Base-by-base conservation (phyloP, 2,329 filamentous ascomycete species). In the Colletotrichum scovillei region DNA sequence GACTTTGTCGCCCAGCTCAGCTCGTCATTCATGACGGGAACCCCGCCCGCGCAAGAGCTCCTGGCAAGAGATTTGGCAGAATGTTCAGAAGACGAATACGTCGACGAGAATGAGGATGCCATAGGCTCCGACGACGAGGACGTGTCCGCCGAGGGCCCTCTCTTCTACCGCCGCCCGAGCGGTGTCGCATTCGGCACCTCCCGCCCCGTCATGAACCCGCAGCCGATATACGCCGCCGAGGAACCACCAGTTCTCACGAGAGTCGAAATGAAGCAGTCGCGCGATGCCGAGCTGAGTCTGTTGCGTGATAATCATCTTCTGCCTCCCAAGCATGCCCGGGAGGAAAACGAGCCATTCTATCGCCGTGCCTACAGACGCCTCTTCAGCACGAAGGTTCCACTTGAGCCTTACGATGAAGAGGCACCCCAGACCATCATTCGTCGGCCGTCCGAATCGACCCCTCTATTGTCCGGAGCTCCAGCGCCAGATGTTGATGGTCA, bases 101-200 rank as follows among this genome's bases (percentile, higher is more conserved):
- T 79, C n/a, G 74, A 64, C 26, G 79, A 78, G 14, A 80, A 79
- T 49, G 77, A 79, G 38, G 78, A 81, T 24, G 79, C 78, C 19
- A 66, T 80, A 55, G 78, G 79, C 30, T 80, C 80, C 19, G 78
- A 76, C 32, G 77, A 78, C 2, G 82, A 82, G 5, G 76, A 80
- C 64, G 80, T 85, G 63, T 79, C 79, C 30, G 83, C 83, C 12
- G 78, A 79, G 22, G 83, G 83, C n/a, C 87, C 84, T 53, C 85
- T 82, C 79, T 87, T 87, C 77, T 98, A 97, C 83, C 91, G 93
- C 68, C 90, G 95, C 58, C 94, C 95, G 1, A 93, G 91, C 76
- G 93, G 92, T 79, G 92, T 97, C 56, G 92, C 92, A 35, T 94
- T 90, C 73, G 93, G 92, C 14, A 92, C 92, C 28, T 88, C 91